Base-by-base conservation (phyloP, 2,329 filamentous ascomycete species). In the Fusarium dlaminii region DNA sequence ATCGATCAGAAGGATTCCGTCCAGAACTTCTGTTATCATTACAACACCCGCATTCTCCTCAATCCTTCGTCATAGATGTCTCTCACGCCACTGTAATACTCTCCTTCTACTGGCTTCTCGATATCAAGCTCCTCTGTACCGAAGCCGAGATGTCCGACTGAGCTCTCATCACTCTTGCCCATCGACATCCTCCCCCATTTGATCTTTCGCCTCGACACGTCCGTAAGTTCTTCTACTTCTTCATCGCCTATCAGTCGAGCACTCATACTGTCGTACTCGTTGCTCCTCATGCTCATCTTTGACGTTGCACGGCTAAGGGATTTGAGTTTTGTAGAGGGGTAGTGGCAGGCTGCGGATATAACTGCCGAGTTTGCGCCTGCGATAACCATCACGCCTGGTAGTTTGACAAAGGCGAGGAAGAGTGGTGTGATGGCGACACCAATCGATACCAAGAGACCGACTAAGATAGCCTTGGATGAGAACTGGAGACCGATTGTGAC, bases 291-390 rank as follows among this genome's bases (percentile, higher is more conserved):
- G 18, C 60, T 66, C 12, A 39, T 12, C 5, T 20, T 66, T 4
- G 63, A 63, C 1, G 56, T 63, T 7, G 60, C 59, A 14, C 57
- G 49, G 18, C 46, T 63, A 7, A 56, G 20, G 5, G 60, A 36
- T 11, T 51, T 62, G 18, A 74, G 46, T 29, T 63, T 58, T 6
- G 36, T 17, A 3, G 72, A 66, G 3, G 64, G 49, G 20, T 43
- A 65, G 29, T 74, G 72, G 12, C 72, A 74, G 4, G 72, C 72
- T 20, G 72, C 72, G 27, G 72, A 74, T 5, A 74, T 75, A 4
- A 74, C 68, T 6, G 61, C 72, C 10, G 72, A 74, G 24, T 74
- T 65, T 22, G 63, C 65, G 10, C 68, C 72, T 5, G 72, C 54
- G 24, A 74, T 60, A 3, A 74, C 68, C 36, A 57, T 75, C n/a